A percentile compares a stretch with the other conserved stretches of the same genome.
phyloP scores from a whole-genome alignment of 176 grass and related monocot species.

The Carex myosuroides region DNA sequence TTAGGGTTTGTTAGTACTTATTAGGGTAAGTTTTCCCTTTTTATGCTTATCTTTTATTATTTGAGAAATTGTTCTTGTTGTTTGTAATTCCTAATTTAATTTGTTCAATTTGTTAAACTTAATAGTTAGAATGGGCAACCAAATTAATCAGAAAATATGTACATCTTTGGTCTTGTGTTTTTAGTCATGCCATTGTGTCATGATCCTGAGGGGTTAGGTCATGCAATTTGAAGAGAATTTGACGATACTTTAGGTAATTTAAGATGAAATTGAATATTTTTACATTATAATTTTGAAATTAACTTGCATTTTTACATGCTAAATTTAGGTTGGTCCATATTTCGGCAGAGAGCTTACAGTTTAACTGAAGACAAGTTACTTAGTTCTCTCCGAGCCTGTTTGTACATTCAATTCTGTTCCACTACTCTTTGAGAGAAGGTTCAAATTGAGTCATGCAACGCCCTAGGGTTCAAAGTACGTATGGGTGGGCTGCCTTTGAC shows the following conservation, averaged over 20 bases:
- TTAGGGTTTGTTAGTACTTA: constrained; percentile 34
- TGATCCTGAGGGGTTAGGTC: no score
- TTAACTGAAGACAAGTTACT: not conserved
- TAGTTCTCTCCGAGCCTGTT: not conserved
- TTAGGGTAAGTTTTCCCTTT: constrained; percentile 4
- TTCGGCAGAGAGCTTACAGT: constrained; percentile 12
- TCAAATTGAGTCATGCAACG: constrained; percentile 40
- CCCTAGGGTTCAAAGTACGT: constrained; percentile 33
- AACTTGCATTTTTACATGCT: not conserved
- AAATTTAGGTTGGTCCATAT: constrained; percentile 2
- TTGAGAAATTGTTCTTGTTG: not conserved
- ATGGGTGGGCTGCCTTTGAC: constrained; percentile 84
- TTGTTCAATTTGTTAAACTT: not conserved
- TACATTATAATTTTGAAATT: not conserved
- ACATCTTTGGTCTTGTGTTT: not conserved
- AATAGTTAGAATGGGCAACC: not conserved
- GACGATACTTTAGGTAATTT: no score
- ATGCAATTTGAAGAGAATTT: no score
- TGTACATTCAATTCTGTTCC: constrained; percentile 1
- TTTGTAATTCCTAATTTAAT: not conserved
- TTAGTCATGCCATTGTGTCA: not conserved
- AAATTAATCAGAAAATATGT: not conserved
- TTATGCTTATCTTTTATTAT: not conserved
- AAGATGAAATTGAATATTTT: not conserved
- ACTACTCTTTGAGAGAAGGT: constrained; percentile 11